phyloP scores from a whole-genome alignment of 768 basidiomycete genomes.

The Sarcomyxa edulis region DNA sequence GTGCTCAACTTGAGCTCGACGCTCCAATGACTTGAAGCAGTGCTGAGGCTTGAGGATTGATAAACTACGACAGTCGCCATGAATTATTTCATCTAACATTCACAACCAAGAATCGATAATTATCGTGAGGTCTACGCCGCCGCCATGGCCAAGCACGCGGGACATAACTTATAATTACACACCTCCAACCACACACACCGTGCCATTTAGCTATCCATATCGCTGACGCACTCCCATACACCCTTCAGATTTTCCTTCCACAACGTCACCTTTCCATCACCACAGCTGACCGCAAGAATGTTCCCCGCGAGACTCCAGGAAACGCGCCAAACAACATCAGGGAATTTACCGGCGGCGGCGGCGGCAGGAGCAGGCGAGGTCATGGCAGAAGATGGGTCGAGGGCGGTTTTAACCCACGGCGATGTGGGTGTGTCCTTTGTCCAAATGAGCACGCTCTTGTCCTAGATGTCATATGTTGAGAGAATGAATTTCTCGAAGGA shows the following conservation, averaged over 20 bases:
- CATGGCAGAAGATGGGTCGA: slow-evolving; percentile 63
- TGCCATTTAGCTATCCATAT: slow-evolving; percentile 74
- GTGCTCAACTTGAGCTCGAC: too few species aligned
- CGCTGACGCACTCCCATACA: slow-evolving; percentile 95
- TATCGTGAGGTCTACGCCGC: too few species aligned
- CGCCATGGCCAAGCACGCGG: too few species aligned
- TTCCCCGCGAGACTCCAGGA: slow-evolving; percentile 98
- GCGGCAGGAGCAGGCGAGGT: slow-evolving; percentile 38
- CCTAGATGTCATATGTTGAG: too few species aligned
- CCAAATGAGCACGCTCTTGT: slow-evolving; percentile 89
- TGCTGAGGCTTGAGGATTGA: too few species aligned
- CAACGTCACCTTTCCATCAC: slow-evolving; percentile 94
- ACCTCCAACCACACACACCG: neutral
- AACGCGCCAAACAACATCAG: slow-evolving; percentile 98
- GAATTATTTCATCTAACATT: too few species aligned
- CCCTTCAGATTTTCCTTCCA: slow-evolving; percentile 98
- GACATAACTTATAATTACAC: too few species aligned
- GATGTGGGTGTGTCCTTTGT: slow-evolving; percentile 74
- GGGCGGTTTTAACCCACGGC: slow-evolving; percentile 74
- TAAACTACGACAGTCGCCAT: too few species aligned
- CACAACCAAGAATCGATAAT: too few species aligned
- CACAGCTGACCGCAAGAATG: slow-evolving; percentile 92
- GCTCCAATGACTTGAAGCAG: too few species aligned
- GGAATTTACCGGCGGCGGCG: slow-evolving; percentile 73
- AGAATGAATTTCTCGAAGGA: too few species aligned